A percentile compares a stretch with the other conserved stretches of the same genome.
phyloP scores from a whole-genome alignment of 2,329 filamentous ascomycete species.

The Apiospora phragmitis region DNA sequence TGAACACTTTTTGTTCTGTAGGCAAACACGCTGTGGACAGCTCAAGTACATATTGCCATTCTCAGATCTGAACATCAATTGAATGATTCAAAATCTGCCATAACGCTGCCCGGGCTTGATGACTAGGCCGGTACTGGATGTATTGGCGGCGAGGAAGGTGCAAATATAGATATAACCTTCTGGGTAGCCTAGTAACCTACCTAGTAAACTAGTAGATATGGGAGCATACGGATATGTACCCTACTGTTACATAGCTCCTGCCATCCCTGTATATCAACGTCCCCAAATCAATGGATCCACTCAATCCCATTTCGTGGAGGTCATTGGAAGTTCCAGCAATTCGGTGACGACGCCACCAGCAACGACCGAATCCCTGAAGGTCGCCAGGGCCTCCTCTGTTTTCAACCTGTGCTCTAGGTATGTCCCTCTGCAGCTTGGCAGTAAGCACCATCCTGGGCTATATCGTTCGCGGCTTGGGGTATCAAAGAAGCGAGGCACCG shows the following conservation, averaged over 20 bases:
- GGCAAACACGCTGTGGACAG: background rate
- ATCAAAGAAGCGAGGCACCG: background rate
- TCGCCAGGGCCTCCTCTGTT: background rate
- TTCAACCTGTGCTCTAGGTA: background rate
- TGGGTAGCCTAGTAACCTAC: too few relatives aligned
- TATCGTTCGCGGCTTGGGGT: background rate
- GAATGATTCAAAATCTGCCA: background rate
- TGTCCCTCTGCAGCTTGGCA: background rate
- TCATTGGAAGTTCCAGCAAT: background rate
- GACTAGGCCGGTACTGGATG: background rate
- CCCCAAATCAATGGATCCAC: background rate
- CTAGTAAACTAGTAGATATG: too few relatives aligned
- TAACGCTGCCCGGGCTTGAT: background rate
- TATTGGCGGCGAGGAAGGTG: background rate
- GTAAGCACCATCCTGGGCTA: background rate
- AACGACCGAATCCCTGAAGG: background rate
- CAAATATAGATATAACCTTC: too few relatives aligned
- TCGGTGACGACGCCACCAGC: constrained; percentile 3
- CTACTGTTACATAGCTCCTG: background rate
- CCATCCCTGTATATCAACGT: background rate
- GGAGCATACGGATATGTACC: background rate
- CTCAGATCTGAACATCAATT: background rate
- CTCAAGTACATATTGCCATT: background rate
- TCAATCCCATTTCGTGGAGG: background rate
- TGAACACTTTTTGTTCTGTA: too few relatives aligned